phyloP scores from a whole-genome alignment of 1,284 basidiomycete species.

The Leccinum huronense region DNA sequence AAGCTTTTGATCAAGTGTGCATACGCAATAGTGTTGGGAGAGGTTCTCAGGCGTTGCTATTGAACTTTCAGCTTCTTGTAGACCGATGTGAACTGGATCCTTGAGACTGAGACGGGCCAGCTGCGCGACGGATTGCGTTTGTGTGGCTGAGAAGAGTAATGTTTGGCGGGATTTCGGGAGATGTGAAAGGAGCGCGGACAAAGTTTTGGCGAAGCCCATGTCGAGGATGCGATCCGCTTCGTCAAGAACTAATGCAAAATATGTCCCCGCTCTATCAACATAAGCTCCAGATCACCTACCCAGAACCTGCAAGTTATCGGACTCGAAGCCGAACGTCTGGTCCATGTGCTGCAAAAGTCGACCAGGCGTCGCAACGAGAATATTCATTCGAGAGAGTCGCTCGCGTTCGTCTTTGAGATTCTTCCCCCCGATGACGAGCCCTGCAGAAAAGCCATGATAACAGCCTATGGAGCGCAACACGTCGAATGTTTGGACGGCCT shows the following conservation, averaged over 20 bases:
- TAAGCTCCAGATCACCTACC: constrained; percentile 47
- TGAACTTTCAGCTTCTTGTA: constrained; percentile 47
- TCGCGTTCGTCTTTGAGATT: constrained; percentile 92
- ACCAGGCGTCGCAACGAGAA: constrained; percentile 95
- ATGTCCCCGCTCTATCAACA: not conserved
- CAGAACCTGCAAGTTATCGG: constrained; percentile 87
- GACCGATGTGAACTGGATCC: constrained; percentile 77
- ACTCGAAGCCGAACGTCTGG: constrained; percentile 94
- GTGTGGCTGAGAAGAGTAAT: constrained; percentile 94
- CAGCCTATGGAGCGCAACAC: constrained; percentile 91
- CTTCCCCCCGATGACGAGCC: constrained; percentile 96
- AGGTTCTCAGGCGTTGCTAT: constrained; percentile 66
- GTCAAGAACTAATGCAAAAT: constrained; percentile 70
- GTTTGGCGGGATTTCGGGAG: constrained; percentile 87
- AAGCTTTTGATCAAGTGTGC: constrained; percentile 85
- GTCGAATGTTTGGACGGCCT: constrained; percentile 98
- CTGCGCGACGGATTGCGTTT: constrained; percentile 88
- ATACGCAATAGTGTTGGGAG: constrained; percentile 89
- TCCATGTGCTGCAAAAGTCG: constrained; percentile 97
- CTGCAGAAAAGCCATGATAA: constrained; percentile 91
- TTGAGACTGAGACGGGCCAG: constrained; percentile 89
- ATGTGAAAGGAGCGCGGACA: constrained; percentile 89
- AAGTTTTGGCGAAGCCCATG: constrained; percentile 90
- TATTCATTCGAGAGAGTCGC: constrained; percentile 91
- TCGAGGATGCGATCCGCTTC: constrained; percentile 97